These are phyloP conservation scores for Medicago truncatula DNA, from an alignment of 306 rosid genomes.

Conservation along the genomic window DNA sequence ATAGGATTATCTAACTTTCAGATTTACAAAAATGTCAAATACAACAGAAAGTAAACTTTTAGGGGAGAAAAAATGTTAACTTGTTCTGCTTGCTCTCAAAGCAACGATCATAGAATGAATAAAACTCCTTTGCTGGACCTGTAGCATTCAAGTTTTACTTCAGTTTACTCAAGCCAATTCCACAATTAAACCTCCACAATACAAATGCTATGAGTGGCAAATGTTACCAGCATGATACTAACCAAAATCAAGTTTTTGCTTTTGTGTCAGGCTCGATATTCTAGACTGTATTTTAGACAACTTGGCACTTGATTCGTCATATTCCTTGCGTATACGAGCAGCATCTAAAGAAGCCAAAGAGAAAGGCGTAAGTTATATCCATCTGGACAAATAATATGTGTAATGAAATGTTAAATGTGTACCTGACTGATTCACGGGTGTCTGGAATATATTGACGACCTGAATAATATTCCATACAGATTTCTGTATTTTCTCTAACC, in stretches of 20 bases:
- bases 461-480: slow-evolving; percentile 67
- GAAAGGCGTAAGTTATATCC: slow-evolving; percentile 41
- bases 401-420: slow-evolving; percentile 18
- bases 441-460: slow-evolving; percentile 84
- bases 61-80: slow-evolving; percentile 55
- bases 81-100: slow-evolving; percentile 94
- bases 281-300: slow-evolving; percentile 84
- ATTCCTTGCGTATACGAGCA: slow-evolving; percentile 87
- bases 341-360: slow-evolving; percentile 69
- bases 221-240: slow-evolving; percentile 51
- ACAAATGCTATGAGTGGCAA: slow-evolving; percentile 31
- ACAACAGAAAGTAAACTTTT: slow-evolving; percentile 29
- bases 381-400: slow-evolving; percentile 8
- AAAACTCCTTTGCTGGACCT: slow-evolving; percentile 94
- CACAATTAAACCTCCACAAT: slow-evolving; percentile 35
- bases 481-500: slow-evolving; percentile 83
- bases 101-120: slow-evolving; percentile 83
- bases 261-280: slow-evolving; percentile 82
- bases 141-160: slow-evolving; percentile 46
- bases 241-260: slow-evolving; percentile 92
- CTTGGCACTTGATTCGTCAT: slow-evolving; percentile 83
- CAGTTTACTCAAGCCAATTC: slow-evolving; percentile 47
- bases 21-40: slow-evolving; percentile 34
- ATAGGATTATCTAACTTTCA: slow-evolving; percentile 37
- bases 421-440: slow-evolving; percentile 95